Percentiles rank a stretch among this genome's conserved stretches.
Conservation (phyloP, 805 yeast species). For the Metschnikowia dekortorum region DNA sequence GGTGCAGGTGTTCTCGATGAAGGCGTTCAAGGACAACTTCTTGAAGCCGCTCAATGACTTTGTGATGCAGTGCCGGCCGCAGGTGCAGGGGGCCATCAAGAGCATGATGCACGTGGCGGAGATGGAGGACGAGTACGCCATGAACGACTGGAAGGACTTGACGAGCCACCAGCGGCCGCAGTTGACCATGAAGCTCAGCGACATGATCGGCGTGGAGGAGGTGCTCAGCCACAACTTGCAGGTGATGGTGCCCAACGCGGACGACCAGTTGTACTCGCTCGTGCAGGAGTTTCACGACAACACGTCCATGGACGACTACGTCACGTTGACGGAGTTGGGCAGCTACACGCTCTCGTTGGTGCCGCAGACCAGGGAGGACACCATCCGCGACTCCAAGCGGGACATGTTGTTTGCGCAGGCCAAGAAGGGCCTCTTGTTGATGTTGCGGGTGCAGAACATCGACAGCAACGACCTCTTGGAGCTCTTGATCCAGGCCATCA, state of each 20-base stretch:
- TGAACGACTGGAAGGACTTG: constrained; percentile 68
- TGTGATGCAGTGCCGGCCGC: constrained; percentile 47
- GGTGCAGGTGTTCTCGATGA: constrained; percentile 63
- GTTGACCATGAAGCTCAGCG: constrained; percentile 41
- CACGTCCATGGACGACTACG: constrained; percentile 34
- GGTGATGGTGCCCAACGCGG: constrained; percentile 43
- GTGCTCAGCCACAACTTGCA: constrained; percentile 41
- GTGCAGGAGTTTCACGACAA: constrained; percentile 39
- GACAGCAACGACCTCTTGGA: constrained; percentile 64
- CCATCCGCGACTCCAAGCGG: constrained; percentile 51
- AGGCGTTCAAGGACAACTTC: constrained; percentile 65
- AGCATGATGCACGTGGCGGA: constrained; percentile 51
- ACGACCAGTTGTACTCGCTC: constrained; percentile 51
- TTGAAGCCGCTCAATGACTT: constrained; percentile 78
- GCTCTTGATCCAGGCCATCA: constrained; percentile 61
- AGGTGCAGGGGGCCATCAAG: constrained; percentile 42
- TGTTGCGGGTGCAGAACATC: constrained; percentile 67
- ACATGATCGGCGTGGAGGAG: constrained; percentile 44
- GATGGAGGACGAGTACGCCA: constrained; percentile 55
- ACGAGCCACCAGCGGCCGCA: constrained; percentile 44
- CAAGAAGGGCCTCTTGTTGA: constrained; percentile 75
- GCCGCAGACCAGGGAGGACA: constrained; percentile 43
- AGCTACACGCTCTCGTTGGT: constrained; percentile 55
- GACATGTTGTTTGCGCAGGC: constrained; percentile 66
- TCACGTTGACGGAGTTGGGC: constrained; percentile 50